Percentiles rank a stretch among this genome's conserved stretches.
Conservation (phyloP, 2,329 filamentous ascomycete genomes). For the Dissoconium aciculare region DNA sequence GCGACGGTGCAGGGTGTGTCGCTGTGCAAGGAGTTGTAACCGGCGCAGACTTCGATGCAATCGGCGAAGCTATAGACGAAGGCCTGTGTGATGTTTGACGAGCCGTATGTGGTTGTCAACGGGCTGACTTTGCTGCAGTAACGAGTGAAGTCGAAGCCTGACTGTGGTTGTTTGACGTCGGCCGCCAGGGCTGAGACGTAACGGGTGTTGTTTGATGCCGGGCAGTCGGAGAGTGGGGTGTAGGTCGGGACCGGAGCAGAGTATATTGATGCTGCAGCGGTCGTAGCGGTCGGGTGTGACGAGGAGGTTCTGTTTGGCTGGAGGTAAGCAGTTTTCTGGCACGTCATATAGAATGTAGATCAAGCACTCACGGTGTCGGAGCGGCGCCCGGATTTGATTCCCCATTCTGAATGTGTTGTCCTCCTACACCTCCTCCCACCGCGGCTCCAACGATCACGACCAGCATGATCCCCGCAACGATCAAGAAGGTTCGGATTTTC, state of each 20-base stretch:
- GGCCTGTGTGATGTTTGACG: constrained; percentile 16
- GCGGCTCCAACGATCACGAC: constrained; percentile 24
- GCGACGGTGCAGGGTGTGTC: constrained; percentile 20
- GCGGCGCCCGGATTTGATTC: too few relatives aligned
- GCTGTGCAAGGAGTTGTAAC: constrained; percentile 14
- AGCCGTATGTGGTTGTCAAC: constrained; percentile 8
- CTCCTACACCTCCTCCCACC: constrained; percentile 24
- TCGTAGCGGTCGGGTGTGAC: constrained; percentile 9
- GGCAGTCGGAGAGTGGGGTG: constrained; percentile 20
- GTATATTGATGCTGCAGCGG: constrained; percentile 16
- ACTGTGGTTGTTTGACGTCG: constrained; percentile 4
- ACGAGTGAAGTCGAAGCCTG: constrained; percentile 20
- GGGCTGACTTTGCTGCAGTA: constrained; percentile 22
- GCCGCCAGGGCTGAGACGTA: constrained; percentile 18
- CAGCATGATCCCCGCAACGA: constrained; percentile 21
- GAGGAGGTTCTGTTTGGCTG: constrained; percentile 3
- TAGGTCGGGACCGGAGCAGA: constrained; percentile 21
- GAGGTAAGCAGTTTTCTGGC: constrained; percentile 6
- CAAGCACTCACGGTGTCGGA: too few relatives aligned
- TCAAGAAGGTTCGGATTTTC: constrained; percentile 23
- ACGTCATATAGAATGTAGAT: too few relatives aligned
- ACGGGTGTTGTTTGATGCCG: constrained; percentile 18
- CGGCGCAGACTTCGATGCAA: constrained; percentile 24
- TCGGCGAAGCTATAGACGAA: constrained; percentile 25
- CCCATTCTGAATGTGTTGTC: constrained; percentile 15